Evolutionary conservation across 177 flowering plant species (phyloP).

Genomic region (Vitis hybrid): DNA sequence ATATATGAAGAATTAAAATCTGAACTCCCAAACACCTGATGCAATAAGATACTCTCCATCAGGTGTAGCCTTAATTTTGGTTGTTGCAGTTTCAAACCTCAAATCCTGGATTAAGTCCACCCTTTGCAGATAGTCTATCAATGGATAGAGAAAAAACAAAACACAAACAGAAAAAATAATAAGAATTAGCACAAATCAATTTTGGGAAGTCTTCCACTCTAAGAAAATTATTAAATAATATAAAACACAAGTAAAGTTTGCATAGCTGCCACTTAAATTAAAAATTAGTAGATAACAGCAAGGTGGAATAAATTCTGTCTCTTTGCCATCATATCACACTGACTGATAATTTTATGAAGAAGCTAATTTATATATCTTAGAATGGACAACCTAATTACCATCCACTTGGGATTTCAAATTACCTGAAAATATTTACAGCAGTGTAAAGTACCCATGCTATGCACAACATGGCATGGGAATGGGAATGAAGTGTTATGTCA

Average conservation of each 20-base stretch:
- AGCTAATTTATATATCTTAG: too few relatives aligned
- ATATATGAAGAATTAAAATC: background rate
- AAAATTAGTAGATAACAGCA: too few relatives aligned
- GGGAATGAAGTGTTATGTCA: too few relatives aligned
- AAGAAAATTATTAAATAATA: background rate
- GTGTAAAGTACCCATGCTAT: too few relatives aligned
- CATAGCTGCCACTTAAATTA: background rate
- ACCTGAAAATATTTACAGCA: too few relatives aligned
- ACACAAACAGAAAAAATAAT: background rate
- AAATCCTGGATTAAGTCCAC: conserved; percentile 86
- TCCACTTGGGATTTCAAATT: too few relatives aligned
- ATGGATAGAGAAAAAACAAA: conserved; percentile 1
- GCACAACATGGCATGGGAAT: too few relatives aligned
- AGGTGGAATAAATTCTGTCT: too few relatives aligned
- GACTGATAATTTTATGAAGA: too few relatives aligned
- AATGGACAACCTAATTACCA: too few relatives aligned
- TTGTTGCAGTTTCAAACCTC: conserved; percentile 88
- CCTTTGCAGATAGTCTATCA: conserved; percentile 64
- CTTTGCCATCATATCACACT: too few relatives aligned
- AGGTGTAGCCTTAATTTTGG: conserved; percentile 73
- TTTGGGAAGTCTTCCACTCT: background rate
- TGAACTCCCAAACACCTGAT: conserved; percentile 47
- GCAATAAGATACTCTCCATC: conserved; percentile 91
- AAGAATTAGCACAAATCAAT: background rate
- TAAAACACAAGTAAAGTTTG: background rate